Evolutionary conservation across 305 asterid genomes (phyloP).

Genomic region (Fraxinus baroniana): DNA sequence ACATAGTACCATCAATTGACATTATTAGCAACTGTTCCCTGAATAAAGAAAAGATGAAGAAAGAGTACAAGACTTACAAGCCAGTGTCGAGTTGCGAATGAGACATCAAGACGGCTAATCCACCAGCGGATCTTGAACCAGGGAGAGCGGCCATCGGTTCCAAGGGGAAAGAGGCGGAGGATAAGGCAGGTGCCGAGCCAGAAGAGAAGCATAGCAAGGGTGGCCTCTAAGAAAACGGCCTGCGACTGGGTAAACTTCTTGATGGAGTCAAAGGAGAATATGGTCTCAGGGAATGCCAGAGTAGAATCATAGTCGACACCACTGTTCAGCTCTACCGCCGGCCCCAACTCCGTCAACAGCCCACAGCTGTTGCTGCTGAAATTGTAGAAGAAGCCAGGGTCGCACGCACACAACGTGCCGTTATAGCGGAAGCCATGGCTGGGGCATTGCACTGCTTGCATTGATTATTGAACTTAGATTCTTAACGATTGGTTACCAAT

Average conservation of each 20-base stretch:
- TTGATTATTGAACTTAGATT: background rate
- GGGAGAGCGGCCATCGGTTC: constrained; percentile 58
- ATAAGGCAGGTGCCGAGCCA: constrained; percentile 78
- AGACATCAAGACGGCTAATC: constrained; percentile 84
- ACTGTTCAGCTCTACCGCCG: constrained; percentile 43
- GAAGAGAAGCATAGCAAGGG: constrained; percentile 52
- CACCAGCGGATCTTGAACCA: constrained; percentile 91
- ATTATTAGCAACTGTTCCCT: background rate
- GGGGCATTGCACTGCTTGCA: constrained; percentile 56
- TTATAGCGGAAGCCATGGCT: constrained; percentile 58
- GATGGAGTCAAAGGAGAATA: constrained; percentile 74
- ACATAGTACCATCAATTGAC: background rate
- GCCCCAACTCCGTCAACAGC: constrained; percentile 39
- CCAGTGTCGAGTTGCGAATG: constrained; percentile 88
- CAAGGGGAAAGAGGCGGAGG: constrained; percentile 54
- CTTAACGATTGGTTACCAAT: background rate
- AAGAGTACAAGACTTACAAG: constrained; percentile 35
- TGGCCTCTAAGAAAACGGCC: constrained; percentile 91
- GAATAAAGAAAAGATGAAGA: background rate
- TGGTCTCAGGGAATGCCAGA: constrained; percentile 57
- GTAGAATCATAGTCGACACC: constrained; percentile 64
- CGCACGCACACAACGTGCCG: constrained; percentile 62
- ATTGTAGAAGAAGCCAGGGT: constrained; percentile 64
- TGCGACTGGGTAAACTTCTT: constrained; percentile 83
- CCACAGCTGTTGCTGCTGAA: constrained; percentile 41